phyloP scores from a whole-genome alignment of 768 basidiomycete species.

The Termitomyces sp. region DNA sequence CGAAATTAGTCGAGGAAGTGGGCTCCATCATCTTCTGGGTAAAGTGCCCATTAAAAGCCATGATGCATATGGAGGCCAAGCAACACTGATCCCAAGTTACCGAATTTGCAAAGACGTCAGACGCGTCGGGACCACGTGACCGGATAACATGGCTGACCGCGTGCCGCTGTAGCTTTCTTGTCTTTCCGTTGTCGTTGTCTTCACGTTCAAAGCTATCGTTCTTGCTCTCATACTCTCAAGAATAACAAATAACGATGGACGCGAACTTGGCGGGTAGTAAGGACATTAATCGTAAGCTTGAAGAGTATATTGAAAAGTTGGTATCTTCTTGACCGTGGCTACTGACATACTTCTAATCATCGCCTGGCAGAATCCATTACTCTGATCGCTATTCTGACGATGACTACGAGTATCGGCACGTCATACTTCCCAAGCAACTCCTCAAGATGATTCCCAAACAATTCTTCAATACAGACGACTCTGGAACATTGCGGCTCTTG shows the following conservation, averaged over 20 bases:
- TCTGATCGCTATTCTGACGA: constrained; percentile 93
- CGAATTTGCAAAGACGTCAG: background rate
- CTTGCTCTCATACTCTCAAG: background rate
- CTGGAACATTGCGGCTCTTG: constrained; percentile 77
- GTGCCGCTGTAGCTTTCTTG: background rate
- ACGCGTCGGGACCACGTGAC: constrained; percentile 7
- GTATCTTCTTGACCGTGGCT: constrained; percentile 7
- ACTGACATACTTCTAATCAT: constrained; percentile 11
- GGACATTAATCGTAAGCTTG: constrained; percentile 48
- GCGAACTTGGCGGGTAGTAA: constrained; percentile 22
- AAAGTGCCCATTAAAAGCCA: constrained; percentile 10
- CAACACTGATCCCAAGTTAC: background rate
- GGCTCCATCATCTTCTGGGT: background rate
- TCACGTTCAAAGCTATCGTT: background rate
- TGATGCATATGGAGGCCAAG: background rate
- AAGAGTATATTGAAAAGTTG: constrained; percentile 80
- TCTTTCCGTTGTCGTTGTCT: background rate
- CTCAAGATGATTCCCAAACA: constrained; percentile 90
- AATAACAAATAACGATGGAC: constrained; percentile 19
- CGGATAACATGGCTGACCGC: background rate
- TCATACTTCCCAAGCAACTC: constrained; percentile 92
- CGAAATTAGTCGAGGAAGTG: background rate
- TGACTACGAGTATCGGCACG: constrained; percentile 92
- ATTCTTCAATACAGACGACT: constrained; percentile 69
- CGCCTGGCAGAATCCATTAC: constrained; percentile 67